phyloP scores from a whole-genome alignment of 1,284 basidiomycete species.

The Kwoniella shivajii region DNA sequence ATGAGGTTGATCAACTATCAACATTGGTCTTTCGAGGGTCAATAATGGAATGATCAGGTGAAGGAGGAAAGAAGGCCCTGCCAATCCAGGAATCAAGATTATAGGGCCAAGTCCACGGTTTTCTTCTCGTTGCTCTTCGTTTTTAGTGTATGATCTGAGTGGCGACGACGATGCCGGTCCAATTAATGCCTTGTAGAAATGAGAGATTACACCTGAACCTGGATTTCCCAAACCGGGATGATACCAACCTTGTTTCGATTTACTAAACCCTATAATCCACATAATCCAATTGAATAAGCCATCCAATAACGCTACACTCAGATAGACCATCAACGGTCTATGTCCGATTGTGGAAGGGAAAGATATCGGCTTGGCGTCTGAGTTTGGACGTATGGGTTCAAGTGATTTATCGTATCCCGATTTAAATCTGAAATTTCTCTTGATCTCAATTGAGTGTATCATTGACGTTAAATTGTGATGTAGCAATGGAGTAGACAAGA shows the following conservation, averaged over 20 bases:
- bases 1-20: slow-evolving; percentile 13
- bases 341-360: background rate
- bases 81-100: slow-evolving; percentile 13
- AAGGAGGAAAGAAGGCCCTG: slow-evolving; percentile 6
- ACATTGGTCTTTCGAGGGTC: slow-evolving; percentile 1
- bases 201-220: slow-evolving; percentile 3
- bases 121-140: background rate
- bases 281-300: background rate
- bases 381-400: background rate
- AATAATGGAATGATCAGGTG: slow-evolving; percentile 11
- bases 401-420: slow-evolving; percentile 10
- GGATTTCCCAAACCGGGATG: background rate
- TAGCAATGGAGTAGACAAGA: background rate
- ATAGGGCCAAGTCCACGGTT: background rate
- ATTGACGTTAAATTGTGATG: slow-evolving; percentile 10
- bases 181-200: background rate
- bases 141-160: background rate
- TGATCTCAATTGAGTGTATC: slow-evolving; percentile 4
- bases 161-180: background rate
- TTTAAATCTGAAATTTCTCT: slow-evolving; percentile 8
- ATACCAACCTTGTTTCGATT: slow-evolving; percentile 2
- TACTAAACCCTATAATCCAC: slow-evolving; percentile 5
- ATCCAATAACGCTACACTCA: background rate
- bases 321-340: slow-evolving; percentile 7
- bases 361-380: background rate